Percentiles rank a stretch among this genome's conserved stretches.
These are phyloP conservation scores for Aphanomyces cochlioides DNA, from an alignment of 352 stramenopile species.

Conservation along the genomic window DNA sequence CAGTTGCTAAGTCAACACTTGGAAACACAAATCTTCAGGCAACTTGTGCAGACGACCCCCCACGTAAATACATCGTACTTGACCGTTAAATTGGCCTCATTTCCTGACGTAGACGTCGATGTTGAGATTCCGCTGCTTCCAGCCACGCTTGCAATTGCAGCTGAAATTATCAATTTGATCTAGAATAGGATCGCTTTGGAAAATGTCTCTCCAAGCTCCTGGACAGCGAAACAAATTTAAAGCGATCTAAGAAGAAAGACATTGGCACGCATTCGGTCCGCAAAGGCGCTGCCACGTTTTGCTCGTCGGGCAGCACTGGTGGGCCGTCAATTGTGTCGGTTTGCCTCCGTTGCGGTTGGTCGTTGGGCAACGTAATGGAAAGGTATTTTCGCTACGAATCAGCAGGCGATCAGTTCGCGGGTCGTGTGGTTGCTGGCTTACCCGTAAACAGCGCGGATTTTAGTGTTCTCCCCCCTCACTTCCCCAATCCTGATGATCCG, in stretches of 20 bases:
- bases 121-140: too few relatives aligned
- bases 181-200: background rate
- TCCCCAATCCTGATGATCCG: background rate
- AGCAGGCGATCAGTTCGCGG: constrained; percentile 16
- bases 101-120: too few relatives aligned
- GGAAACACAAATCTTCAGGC: too few relatives aligned
- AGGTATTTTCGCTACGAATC: constrained; percentile 25
- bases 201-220: constrained; percentile 16
- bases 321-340: constrained; percentile 23
- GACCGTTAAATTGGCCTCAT: too few relatives aligned
- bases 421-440: constrained; percentile 17
- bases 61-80: too few relatives aligned
- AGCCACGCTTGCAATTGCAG: too few relatives aligned
- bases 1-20: too few relatives aligned
- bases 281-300: constrained; percentile 30
- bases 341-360: constrained; percentile 22
- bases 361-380: constrained; percentile 25
- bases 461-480: constrained; percentile 21
- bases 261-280: constrained; percentile 17
- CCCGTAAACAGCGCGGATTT: constrained; percentile 21
- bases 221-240: constrained; percentile 10
- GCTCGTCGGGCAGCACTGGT: constrained; percentile 18
- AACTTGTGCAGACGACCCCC: too few relatives aligned
- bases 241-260: background rate
- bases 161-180: background rate